Base-by-base conservation (phyloP, 257 asterid species). In the Thymus quinquecostatus region DNA sequence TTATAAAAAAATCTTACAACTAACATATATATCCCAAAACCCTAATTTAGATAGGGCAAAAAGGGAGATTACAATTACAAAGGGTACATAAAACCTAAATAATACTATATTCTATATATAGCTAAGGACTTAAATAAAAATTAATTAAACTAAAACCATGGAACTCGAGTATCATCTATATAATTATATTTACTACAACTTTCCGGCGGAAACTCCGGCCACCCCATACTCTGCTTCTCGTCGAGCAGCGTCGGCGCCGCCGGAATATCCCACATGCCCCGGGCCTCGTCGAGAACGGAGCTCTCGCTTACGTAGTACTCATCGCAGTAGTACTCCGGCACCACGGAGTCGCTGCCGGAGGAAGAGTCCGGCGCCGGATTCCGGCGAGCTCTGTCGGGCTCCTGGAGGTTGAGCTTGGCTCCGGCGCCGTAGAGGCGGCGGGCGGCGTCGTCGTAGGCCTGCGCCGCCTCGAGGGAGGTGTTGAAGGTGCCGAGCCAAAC, bases 401-500 rank as follows among this genome's bases (percentile, higher is more conserved):
- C 27, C 11, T 5, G 32, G 57, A 89, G 85, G 72, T 91, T 91
- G 81, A 89, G 83, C 71, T 83, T 87, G 2, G 96, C 96, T 28
- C 6, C 38, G 2, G 79, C 27, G 21, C 92, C 95, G 28, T 84
- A 89, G 36, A 91, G 89, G 51, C 85, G 66, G 2, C 70, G 77
- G 0, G 96, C 92, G 0, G 95, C 87, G 10, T 76, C 92, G 58
- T 91, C 97, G 45, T 89, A 91, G 28, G 97, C 97, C 12, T 73
- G 80, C 3, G 97, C 97, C 0, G 97, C 97, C 67, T 89, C 91
- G 6, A 76, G 3, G 0, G 97, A 83, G 21, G 91, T 87, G 55
- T 59, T 78, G 80, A 91, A 91, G 33, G 97, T 87, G 48, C 97
- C 96, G 8, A 91, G 83, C 96, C 97, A 91, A 27, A 89, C 77